Conservation (phyloP, 495 filamentous ascomycete species). For the Talaromyces proteolyticus region DNA sequence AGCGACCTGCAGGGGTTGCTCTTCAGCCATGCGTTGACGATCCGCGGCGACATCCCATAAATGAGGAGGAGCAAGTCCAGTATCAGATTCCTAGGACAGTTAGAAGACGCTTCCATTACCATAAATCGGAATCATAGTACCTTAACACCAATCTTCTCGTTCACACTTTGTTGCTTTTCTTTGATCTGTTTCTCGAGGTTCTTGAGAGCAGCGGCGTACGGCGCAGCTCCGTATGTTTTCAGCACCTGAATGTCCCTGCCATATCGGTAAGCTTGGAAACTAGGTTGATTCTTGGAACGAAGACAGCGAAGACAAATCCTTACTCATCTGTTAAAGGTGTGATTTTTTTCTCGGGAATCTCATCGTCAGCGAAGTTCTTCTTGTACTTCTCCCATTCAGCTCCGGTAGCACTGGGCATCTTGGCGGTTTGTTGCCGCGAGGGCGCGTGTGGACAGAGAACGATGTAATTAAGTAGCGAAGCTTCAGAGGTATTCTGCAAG, state of each 20-base stretch:
- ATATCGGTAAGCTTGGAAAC: conserved; percentile 14
- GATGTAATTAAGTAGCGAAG: not conserved
- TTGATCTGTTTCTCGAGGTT: conserved; percentile 98
- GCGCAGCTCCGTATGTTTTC: conserved; percentile 97
- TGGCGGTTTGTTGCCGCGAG: conserved; percentile 15
- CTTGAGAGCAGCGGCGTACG: conserved; percentile 87
- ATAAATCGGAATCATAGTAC: conserved; percentile 36
- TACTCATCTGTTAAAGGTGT: conserved; percentile 93
- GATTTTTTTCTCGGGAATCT: conserved; percentile 98
- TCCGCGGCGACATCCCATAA: conserved; percentile 98
- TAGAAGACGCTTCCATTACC: conserved; percentile 31
- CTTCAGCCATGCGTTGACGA: conserved; percentile 94
- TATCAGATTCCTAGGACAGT: conserved; percentile 81
- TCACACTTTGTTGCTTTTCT: conserved; percentile 90
- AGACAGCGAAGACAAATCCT: conserved; percentile 27
- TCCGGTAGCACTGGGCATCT: conserved; percentile 89
- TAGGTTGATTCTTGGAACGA: conserved; percentile 3
- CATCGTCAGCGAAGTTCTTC: conserved; percentile 94
- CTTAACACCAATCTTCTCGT: conserved; percentile 92
- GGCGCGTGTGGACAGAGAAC: not conserved
- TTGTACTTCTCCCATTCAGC: conserved; percentile 96
- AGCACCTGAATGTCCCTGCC: conserved; percentile 95
- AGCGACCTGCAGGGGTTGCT: conserved; percentile 96
- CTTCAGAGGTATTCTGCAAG: not conserved
- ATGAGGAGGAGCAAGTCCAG: conserved; percentile 93